Conservation (phyloP, 75 land plant species). For the Cupressus sempervirens region DNA sequence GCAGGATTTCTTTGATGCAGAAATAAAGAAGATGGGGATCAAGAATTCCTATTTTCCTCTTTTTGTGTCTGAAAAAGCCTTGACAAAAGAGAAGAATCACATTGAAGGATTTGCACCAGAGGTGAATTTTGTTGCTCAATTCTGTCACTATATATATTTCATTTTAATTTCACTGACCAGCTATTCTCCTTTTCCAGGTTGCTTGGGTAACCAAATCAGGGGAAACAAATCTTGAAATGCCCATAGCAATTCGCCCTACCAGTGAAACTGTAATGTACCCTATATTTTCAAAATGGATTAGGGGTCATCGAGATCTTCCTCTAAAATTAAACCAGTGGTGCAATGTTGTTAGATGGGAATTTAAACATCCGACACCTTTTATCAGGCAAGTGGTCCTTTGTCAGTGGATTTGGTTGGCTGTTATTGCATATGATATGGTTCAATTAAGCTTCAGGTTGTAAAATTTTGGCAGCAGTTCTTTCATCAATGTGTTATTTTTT, state of each 20-base stretch:
- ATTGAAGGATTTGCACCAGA: conserved; percentile 99
- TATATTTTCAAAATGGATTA: conserved; percentile 92
- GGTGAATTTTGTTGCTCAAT: conserved; percentile 39
- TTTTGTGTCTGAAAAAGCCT: conserved; percentile 80
- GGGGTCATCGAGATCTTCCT: conserved; percentile 98
- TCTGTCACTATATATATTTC: not conserved
- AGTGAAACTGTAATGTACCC: conserved; percentile 99
- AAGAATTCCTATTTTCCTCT: conserved; percentile 96
- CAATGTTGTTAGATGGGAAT: conserved; percentile 99
- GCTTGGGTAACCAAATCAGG: conserved; percentile 99
- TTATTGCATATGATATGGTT: not conserved
- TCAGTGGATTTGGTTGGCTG: not conserved
- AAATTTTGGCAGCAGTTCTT: not conserved
- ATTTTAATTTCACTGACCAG: conserved; percentile 2
- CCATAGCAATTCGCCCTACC: conserved; percentile 97
- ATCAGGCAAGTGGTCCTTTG: conserved; percentile 52
- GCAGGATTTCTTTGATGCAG: conserved; percentile 93
- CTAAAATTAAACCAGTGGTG: conserved; percentile 98
- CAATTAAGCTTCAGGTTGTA: not conserved
- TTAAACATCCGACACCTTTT: conserved; percentile 98
- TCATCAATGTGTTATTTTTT: not conserved
- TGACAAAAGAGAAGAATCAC: conserved; percentile 94
- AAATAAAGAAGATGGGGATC: conserved; percentile 94
- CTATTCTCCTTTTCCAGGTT: conserved; percentile 51
- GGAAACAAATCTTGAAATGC: conserved; percentile 76